Conservation (phyloP, 1,284 basidiomycete species). For the Malassezia japonica region DNA sequence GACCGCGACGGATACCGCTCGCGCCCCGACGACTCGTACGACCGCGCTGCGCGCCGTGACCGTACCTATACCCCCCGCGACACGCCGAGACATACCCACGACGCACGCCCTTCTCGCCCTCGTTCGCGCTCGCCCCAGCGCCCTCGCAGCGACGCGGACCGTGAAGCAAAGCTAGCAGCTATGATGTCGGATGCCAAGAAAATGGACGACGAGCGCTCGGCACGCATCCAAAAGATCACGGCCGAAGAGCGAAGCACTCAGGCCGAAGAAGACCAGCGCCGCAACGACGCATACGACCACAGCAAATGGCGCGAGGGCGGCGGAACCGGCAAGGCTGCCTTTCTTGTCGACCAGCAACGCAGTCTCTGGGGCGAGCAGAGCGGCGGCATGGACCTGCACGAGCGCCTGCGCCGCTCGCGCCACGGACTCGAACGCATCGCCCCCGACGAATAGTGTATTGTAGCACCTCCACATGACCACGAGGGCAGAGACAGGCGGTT, state of each 20-base stretch:
- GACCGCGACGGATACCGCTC: not conserved
- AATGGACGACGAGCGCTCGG: constrained; percentile 57
- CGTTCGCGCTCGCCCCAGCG: constrained; percentile 6
- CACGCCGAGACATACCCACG: not conserved
- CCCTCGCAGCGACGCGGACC: constrained; percentile 53
- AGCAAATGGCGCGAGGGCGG: constrained; percentile 19
- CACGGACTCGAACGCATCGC: constrained; percentile 24
- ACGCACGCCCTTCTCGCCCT: constrained; percentile 1
- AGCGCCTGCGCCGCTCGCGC: constrained; percentile 25
- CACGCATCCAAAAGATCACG: constrained; percentile 27
- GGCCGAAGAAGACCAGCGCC: constrained; percentile 26
- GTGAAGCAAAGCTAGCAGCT: constrained; percentile 70
- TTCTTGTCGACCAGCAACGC: constrained; percentile 36
- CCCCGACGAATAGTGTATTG: constrained; percentile 5
- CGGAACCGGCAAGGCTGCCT: constrained; percentile 26
- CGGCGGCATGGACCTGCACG: constrained; percentile 25
- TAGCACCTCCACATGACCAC: too few relatives aligned
- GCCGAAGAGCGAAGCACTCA: constrained; percentile 26
- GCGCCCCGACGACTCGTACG: not conserved
- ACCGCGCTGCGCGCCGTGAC: not conserved
- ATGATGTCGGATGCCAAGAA: constrained; percentile 66
- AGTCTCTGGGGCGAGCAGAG: constrained; percentile 25
- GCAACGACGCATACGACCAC: constrained; percentile 23
- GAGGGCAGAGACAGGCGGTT: too few relatives aligned
- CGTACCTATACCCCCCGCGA: not conserved